Base-by-base conservation (phyloP, 768 basidiomycete species). In the Flagelloscypha sp. region DNA sequence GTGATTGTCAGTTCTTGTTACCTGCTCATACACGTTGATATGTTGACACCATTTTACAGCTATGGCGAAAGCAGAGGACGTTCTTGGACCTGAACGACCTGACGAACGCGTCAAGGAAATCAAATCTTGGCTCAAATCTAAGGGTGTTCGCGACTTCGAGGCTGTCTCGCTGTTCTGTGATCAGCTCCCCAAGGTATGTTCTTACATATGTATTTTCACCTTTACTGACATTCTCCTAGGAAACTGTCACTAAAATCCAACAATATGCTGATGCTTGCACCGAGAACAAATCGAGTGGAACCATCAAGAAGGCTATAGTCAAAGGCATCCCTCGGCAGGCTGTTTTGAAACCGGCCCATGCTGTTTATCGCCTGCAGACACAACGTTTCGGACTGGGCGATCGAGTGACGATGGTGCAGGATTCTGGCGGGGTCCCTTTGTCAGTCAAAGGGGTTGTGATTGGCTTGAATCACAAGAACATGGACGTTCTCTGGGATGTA, bases 401-500 rank as follows among this genome's bases (percentile, higher is more conserved):
- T 57, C 74, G 95, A 8, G 93, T 97, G 24, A 84, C 83, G 12
- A 95, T 94, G 86, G 90, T 97, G 1, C 84, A 87, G 47, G 95
- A 98, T 52, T 81, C 92, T 0, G 93, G 93, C 19, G 79, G 83
- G 22, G 93, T 98, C 0, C 90, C 93, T 2, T 65, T 98, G 10
- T 78, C 80, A 1, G 82, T 80, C 34, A 97, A 94, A 59, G 95
- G 95, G 15, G 88, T 94, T 11, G 92, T 98, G 17, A 75, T 98
- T 35, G 88, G 93, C 10, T 59, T 99, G 49, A 87, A 81, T 48
- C 61, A 80, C 2, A 85, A 82, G 51, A 76, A 83, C 3, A 84
- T 98, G 73, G 95, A 98, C 55, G 84, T 98, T 16, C 73, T 94
- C 1, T 98, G 95, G 87, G 95, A 99, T 55, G 80, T 84, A 16